Evolutionary conservation across 352 stramenopile species (phyloP), one percentile per base, ranked within the genome.

Genomic region (Pythium sp.): DNA sequence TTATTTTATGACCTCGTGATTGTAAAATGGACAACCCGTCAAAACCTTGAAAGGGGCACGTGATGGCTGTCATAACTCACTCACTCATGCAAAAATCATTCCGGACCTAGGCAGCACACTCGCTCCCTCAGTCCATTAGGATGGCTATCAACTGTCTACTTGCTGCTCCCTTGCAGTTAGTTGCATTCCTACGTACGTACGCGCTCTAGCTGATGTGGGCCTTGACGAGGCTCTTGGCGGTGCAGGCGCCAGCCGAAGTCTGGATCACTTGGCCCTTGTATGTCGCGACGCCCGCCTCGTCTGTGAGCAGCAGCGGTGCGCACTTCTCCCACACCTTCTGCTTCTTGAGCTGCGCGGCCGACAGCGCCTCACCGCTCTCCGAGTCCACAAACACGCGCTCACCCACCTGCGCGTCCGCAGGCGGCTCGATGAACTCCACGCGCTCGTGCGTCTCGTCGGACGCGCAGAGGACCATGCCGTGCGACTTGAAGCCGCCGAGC

Each of bases 401-500:
- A 51, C 97, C 97, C 43, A 98, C 77, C 65, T 88, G 84, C 22
- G 96, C 84, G 41, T 97, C 96, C 7, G 91, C 81, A 3, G 97
- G 97, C 26, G 96, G 92, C 72, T 97, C 95, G 11, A 99, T 78
- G 43, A 99, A 92, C 78, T 98, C 93, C 14, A 99, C 93, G 46
- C 91, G 85, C 69, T 98, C 85, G 63, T 96, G 94, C 59, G 90
- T 71, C 70, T 94, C 80, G 69, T 88, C 83, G 61, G 76, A 89
- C 14, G 97, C 96, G 68, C 96, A 99, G 32, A 99, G 76, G 46
- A 99, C 98, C 98, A 98, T 99, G 65, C 91, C 97, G 81, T 90
- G 88, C 71, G 88, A 99, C 90, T 91, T 93, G 74, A 99, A 99
- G 54, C 97, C 97, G 9, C 86, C 94, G 41, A 99, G 76, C 75